phyloP scores from a whole-genome alignment of 495 filamentous ascomycete genomes.

The Monascus purpureus region DNA sequence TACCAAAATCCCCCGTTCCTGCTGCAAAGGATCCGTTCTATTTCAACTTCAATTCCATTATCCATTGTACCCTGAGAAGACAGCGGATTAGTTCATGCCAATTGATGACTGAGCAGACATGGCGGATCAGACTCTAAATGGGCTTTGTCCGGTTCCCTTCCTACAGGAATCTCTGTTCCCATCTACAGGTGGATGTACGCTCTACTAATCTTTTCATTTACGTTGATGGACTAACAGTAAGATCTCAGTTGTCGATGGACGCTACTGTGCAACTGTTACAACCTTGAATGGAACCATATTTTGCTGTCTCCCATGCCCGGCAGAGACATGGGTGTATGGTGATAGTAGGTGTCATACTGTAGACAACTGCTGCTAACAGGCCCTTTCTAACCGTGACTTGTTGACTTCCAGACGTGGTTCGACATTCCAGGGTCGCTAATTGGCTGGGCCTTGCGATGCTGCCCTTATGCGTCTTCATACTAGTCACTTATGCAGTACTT shows the following conservation, averaged over 20 bases:
- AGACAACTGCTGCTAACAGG: background rate
- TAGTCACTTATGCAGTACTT: conserved; percentile 69
- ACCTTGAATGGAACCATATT: conserved; percentile 20
- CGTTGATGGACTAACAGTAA: too few relatives aligned
- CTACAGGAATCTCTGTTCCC: conserved; percentile 46
- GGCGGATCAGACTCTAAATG: conserved; percentile 15
- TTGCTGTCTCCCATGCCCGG: conserved; percentile 88
- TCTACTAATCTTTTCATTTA: too few relatives aligned
- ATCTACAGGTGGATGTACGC: conserved; percentile 47
- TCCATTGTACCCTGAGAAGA: too few relatives aligned
- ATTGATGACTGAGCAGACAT: conserved; percentile 9
- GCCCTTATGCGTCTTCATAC: conserved; percentile 56
- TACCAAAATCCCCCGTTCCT: too few relatives aligned
- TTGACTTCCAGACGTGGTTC: conserved; percentile 40
- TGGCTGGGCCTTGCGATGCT: conserved; percentile 70
- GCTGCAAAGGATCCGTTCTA: too few relatives aligned
- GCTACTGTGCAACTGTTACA: conserved; percentile 44
- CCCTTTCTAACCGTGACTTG: background rate
- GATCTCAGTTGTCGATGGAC: conserved; percentile 52
- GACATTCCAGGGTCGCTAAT: conserved; percentile 49
- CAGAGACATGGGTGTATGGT: conserved; percentile 71
- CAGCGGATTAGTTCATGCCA: too few relatives aligned
- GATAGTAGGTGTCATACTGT: conserved; percentile 36
- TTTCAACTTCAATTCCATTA: too few relatives aligned
- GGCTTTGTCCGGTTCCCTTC: conserved; percentile 51